Evolutionary conservation across 2,329 filamentous ascomycete species (phyloP).

Genomic region (Cucurbitaria berberidis): DNA sequence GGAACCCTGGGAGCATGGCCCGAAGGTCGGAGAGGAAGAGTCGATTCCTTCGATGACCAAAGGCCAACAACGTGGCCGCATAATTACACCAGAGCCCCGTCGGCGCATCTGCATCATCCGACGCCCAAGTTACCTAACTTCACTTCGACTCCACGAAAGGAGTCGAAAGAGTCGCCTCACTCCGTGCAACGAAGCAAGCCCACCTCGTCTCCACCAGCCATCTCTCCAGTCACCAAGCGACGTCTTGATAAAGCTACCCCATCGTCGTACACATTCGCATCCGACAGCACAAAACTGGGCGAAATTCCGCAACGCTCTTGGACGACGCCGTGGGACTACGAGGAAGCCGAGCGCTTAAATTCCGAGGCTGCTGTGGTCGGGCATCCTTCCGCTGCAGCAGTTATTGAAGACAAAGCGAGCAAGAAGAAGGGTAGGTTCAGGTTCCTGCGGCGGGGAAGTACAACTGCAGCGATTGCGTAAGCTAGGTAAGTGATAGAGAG

Average conservation of each 20-base stretch:
- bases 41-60: constrained; percentile 31
- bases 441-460: neutral
- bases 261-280: constrained; percentile 53
- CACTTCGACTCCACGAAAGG: constrained; percentile 6
- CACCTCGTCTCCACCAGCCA: constrained; percentile 7
- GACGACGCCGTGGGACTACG: constrained; percentile 52
- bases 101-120: constrained; percentile 20
- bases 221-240: constrained; percentile 24
- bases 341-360: constrained; percentile 51
- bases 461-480: neutral
- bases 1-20: constrained; percentile 16
- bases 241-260: constrained; percentile 46
- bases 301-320: constrained; percentile 56
- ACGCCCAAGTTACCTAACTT: constrained; percentile 22
- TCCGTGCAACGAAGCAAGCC: constrained; percentile 3
- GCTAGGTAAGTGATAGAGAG: too few relatives aligned
- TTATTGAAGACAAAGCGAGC: neutral
- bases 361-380: constrained; percentile 39
- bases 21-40: constrained; percentile 19
- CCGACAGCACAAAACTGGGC: constrained; percentile 56
- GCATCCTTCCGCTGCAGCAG: constrained; percentile 8
- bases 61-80: constrained; percentile 34
- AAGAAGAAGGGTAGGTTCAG: neutral
- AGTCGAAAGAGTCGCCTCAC: neutral
- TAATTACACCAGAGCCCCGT: constrained; percentile 13